Evolutionary conservation across 495 filamentous ascomycete species (phyloP), one percentile per base, ranked within the genome.

Genomic region (Aspergillus ellipticus): DNA sequence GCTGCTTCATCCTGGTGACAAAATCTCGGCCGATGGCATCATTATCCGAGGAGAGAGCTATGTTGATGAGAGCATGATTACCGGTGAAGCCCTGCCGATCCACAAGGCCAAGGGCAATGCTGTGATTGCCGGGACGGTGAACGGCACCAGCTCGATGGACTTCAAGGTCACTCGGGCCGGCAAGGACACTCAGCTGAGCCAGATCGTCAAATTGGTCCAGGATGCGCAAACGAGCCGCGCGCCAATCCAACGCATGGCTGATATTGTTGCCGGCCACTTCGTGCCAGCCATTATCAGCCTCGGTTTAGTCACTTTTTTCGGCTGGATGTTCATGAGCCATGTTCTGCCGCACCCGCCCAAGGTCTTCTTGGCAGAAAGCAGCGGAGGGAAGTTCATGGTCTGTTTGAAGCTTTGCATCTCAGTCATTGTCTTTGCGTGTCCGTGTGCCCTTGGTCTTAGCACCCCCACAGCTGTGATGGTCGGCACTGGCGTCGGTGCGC

Each of bases 391-490:
- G 64, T 75, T 97, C 49, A 96, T 97, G 90, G 89, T 99, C 2
- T 99, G 95, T 66, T 74, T 97, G 50, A 94, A 99, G 74, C 84
- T 99, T 13, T 97, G 95, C 69, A 99, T 99, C 59, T 94, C 95
- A 0, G 94, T 99, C 51, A 96, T 99, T 67, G 95, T 97, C 17
- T 96, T 99, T 71, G 94, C 94, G 4, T 99, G 94, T 66, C 94
- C 94, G 17, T 99, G 94, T 63, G 95, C 95, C 0, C 79, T 99
- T 21, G 94, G 94, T 48, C 82, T 99, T 15, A 89, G 89, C 42
- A 97, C 94, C 0, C 94, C 94, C 2, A 99, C 94, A 0, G 94
- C 94, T 1, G 92, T 99, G 61, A 97, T 99, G 95, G 94, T 99
- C 3, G 94, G 95, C 11, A 97, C 95, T 8, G 94, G 94, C 42